Evolutionary conservation across 768 basidiomycete genomes (phyloP).

Genomic region (Termitomyces eurrhizus): DNA sequence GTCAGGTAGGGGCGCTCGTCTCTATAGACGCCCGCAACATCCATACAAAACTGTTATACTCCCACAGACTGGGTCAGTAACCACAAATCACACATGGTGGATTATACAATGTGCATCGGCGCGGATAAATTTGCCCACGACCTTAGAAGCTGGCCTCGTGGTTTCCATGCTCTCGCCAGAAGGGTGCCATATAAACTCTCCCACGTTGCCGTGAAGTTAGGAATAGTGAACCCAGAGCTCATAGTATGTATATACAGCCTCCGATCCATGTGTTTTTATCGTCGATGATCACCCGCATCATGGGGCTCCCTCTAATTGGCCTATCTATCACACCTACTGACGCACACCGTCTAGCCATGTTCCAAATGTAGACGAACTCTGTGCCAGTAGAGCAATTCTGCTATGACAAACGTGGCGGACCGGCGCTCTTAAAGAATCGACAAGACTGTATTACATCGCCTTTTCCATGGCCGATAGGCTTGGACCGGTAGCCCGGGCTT

Average conservation of each 20-base stretch:
- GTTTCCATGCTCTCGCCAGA: constrained; percentile 2
- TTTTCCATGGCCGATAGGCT: not conserved
- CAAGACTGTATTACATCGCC: not conserved
- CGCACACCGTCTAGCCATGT: not conserved
- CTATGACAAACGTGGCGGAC: not conserved
- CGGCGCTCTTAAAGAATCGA: not conserved
- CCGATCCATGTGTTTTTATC: not conserved
- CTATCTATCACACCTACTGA: not conserved
- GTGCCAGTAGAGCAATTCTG: not conserved
- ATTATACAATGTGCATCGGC: not conserved
- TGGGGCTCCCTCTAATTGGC: not conserved
- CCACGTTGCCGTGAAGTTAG: constrained; percentile 5
- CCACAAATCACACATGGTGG: not conserved
- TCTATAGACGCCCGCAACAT: not conserved
- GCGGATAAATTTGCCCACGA: not conserved
- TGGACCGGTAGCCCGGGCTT: not conserved
- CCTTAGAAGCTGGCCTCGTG: constrained; percentile 3
- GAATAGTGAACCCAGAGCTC: not conserved
- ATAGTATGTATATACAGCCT: not conserved
- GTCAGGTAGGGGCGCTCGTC: not conserved
- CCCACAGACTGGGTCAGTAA: not conserved
- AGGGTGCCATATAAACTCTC: not conserved
- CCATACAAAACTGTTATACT: not conserved
- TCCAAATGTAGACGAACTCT: not conserved
- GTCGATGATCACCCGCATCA: not conserved